Evolutionary conservation across 192 early-diverging fungal species (phyloP).

Genomic region (Phycomyces blakesleeanus): DNA sequence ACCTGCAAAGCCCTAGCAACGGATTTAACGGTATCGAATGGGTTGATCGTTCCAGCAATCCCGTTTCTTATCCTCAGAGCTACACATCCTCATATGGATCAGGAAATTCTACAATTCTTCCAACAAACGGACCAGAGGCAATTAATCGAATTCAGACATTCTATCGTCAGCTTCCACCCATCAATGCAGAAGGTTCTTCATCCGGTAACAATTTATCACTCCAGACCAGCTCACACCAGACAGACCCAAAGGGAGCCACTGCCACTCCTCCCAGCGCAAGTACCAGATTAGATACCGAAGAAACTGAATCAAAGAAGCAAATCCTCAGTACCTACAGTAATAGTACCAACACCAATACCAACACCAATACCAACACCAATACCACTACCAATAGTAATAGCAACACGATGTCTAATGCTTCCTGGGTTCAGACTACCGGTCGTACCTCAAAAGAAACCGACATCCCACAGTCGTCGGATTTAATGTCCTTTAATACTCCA

Average conservation of each 20-base stretch:
- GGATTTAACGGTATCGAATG: slow-evolving; percentile 6
- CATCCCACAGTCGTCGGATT: background rate
- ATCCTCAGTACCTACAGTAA: background rate
- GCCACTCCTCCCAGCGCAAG: background rate
- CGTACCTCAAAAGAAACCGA: background rate
- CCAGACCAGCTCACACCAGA: background rate
- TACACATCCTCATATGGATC: background rate
- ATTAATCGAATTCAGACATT: background rate
- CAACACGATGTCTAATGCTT: background rate
- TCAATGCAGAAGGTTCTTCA: background rate
- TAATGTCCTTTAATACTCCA: background rate
- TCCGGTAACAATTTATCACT: background rate
- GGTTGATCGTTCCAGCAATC: background rate
- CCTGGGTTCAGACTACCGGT: background rate
- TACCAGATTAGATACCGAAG: background rate
- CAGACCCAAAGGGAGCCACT: background rate
- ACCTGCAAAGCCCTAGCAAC: slow-evolving; percentile 1
- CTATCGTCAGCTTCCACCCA: slow-evolving; percentile 2
- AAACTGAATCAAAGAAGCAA: background rate
- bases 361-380: too few species aligned
- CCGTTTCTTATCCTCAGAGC: background rate
- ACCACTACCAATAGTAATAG: background rate
- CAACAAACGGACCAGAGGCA: background rate
- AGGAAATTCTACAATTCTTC: background rate
- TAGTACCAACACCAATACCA: too few species aligned